phyloP scores from a whole-genome alignment of 2,329 filamentous ascomycete genomes.

The Aspergillus brasiliensis region DNA sequence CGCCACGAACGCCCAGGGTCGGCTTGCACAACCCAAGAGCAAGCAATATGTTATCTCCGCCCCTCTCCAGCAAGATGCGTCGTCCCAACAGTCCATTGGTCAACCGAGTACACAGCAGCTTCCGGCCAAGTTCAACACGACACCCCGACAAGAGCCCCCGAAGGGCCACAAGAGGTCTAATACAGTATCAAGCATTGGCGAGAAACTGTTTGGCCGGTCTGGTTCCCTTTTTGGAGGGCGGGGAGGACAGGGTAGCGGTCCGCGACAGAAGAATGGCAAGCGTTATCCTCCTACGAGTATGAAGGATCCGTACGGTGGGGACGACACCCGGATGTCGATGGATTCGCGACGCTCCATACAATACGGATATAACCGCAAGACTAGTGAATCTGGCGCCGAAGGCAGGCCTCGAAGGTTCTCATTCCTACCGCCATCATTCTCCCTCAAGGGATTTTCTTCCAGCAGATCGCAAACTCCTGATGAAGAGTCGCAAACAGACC shows the following conservation, averaged over 20 bases:
- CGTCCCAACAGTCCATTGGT: conserved; percentile 58
- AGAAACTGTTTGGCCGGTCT: conserved; percentile 81
- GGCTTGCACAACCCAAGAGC: conserved; percentile 77
- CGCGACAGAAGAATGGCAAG: conserved; percentile 56
- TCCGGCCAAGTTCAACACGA: conserved; percentile 60
- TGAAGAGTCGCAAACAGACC: conserved; percentile 46
- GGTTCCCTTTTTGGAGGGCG: conserved; percentile 76
- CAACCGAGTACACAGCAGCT: conserved; percentile 62
- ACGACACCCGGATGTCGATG: conserved; percentile 65
- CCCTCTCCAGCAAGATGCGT: conserved; percentile 61
- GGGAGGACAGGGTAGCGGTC: conserved; percentile 33
- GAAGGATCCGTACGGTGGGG: conserved; percentile 68
- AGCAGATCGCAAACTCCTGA: conserved; percentile 53
- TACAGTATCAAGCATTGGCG: conserved; percentile 78
- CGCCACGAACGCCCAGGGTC: conserved; percentile 84
- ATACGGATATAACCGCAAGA: conserved; percentile 69
- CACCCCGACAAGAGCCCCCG: conserved; percentile 53
- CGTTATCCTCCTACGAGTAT: conserved; percentile 91
- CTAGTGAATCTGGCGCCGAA: conserved; percentile 65
- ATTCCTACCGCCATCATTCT: conserved; percentile 66
- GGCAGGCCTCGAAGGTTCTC: conserved; percentile 70
- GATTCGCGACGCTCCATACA: conserved; percentile 76
- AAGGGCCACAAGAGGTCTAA: conserved; percentile 67
- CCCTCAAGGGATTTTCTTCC: conserved; percentile 65
- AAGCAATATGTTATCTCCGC: conserved; percentile 73